These are phyloP conservation scores for Aspergillus pseudoglaucus DNA, from an alignment of 2,329 filamentous ascomycete species.

Conservation along the genomic window DNA sequence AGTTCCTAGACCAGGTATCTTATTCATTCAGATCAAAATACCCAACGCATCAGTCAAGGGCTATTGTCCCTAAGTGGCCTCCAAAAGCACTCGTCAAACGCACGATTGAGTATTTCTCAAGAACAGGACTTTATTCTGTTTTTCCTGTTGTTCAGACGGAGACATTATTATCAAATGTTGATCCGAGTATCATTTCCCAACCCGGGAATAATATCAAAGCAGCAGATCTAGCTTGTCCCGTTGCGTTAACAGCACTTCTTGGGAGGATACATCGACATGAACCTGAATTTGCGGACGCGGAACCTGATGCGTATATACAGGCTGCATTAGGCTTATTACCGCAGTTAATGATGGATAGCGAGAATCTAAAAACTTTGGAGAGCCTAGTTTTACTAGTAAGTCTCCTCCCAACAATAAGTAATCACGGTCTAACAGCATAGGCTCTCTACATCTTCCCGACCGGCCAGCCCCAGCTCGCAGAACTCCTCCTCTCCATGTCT, in stretches of 20 bases:
- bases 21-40: slow-evolving; percentile 7
- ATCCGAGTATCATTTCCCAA: slow-evolving; percentile 8
- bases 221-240: slow-evolving; percentile 13
- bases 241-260: slow-evolving; percentile 18
- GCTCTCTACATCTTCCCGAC: slow-evolving; percentile 13
- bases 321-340: slow-evolving; percentile 16
- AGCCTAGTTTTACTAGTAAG: slow-evolving; percentile 15
- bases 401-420: background rate
- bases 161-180: slow-evolving; percentile 10
- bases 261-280: slow-evolving; percentile 18
- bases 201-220: slow-evolving; percentile 5
- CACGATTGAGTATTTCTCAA: slow-evolving; percentile 14
- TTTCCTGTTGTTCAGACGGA: slow-evolving; percentile 17
- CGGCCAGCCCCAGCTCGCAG: slow-evolving; percentile 15
- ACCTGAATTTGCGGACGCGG: slow-evolving; percentile 11
- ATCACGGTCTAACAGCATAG: slow-evolving; percentile 2
- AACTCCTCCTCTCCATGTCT: slow-evolving; percentile 15
- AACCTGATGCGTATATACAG: slow-evolving; percentile 17
- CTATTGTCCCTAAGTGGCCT: slow-evolving; percentile 13
- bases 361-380: slow-evolving; percentile 13
- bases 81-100: slow-evolving; percentile 7
- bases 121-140: slow-evolving; percentile 17
- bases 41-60: slow-evolving; percentile 3
- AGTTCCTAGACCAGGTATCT: slow-evolving; percentile 10
- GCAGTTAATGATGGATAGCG: slow-evolving; percentile 14